phyloP scores from a whole-genome alignment of 1,284 basidiomycete genomes.

The Sanghuangporus sanghuang region DNA sequence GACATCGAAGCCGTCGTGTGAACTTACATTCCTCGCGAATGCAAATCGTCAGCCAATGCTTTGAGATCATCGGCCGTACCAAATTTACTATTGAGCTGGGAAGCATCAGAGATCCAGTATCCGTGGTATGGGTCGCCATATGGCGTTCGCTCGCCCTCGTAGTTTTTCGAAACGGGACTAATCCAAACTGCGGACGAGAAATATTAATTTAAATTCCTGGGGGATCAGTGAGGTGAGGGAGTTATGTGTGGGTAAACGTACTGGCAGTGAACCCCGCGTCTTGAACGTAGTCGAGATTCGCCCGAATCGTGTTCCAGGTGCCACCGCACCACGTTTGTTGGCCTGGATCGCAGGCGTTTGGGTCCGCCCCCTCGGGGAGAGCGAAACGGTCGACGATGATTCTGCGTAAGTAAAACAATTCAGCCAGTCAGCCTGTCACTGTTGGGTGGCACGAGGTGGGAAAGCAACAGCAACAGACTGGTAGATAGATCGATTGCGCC shows the following conservation, averaged over 20 bases:
- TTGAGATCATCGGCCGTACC: slow-evolving; percentile 67
- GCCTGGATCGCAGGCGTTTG: slow-evolving; percentile 49
- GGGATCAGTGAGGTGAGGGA: neutral
- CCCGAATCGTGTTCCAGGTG: slow-evolving; percentile 68
- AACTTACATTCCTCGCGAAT: slow-evolving; percentile 59
- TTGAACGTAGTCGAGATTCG: slow-evolving; percentile 76
- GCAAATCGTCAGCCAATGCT: slow-evolving; percentile 56
- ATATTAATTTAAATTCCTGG: slow-evolving; percentile 18
- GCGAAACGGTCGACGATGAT: slow-evolving; percentile 77
- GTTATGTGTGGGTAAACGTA: slow-evolving; percentile 34
- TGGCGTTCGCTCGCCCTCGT: slow-evolving; percentile 55
- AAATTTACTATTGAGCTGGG: slow-evolving; percentile 62
- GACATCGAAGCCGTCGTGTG: neutral
- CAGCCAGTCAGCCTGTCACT: neutral
- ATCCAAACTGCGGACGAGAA: slow-evolving; percentile 46
- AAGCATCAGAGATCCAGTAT: slow-evolving; percentile 64
- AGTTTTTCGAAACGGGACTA: slow-evolving; percentile 63
- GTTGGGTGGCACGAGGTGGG: neutral
- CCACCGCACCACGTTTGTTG: slow-evolving; percentile 69
- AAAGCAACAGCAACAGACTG: slow-evolving; percentile 27
- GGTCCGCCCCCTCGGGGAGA: slow-evolving; percentile 46
- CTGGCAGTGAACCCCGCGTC: slow-evolving; percentile 72
- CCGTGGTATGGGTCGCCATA: slow-evolving; percentile 70
- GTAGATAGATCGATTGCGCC: slow-evolving; percentile 38
- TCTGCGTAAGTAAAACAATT: slow-evolving; percentile 29